Conservation (phyloP, 192 early-diverging fungal genomes). For the Umbelopsis ramanniana region DNA sequence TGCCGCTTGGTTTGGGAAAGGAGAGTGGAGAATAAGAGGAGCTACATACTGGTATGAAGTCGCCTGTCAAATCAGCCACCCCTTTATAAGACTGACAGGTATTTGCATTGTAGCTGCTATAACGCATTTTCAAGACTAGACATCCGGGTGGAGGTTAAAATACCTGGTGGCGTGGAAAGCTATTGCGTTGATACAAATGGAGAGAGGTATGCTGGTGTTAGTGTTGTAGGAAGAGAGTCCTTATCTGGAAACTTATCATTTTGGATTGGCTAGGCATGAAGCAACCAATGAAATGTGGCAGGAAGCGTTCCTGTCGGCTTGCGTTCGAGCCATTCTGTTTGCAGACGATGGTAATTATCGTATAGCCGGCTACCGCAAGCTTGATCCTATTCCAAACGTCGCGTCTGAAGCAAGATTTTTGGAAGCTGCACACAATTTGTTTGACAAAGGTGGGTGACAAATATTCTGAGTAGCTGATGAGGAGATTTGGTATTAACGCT, state of each 20-base stretch:
- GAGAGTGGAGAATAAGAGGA: constrained; percentile 62
- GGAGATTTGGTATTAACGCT: too few species aligned
- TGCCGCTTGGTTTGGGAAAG: constrained; percentile 70
- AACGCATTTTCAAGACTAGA: constrained; percentile 98
- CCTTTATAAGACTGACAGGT: not conserved
- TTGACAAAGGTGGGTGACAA: constrained; percentile 70
- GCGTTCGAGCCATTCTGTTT: constrained; percentile 89
- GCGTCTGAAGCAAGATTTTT: constrained; percentile 79
- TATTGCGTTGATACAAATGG: constrained; percentile 91
- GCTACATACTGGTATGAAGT: constrained; percentile 61
- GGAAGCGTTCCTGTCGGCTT: constrained; percentile 88
- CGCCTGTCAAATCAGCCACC: not conserved
- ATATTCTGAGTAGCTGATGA: too few species aligned
- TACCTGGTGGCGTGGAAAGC: constrained; percentile 96
- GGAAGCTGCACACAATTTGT: constrained; percentile 80
- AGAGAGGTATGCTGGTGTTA: constrained; percentile 63
- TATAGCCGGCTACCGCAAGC: constrained; percentile 85
- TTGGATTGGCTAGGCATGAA: constrained; percentile 53
- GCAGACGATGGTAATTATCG: constrained; percentile 87
- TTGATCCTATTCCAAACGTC: constrained; percentile 83
- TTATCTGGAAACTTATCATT: not conserved
- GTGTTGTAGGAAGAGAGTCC: not conserved
- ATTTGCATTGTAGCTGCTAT: constrained; percentile 73
- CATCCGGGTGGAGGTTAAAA: constrained; percentile 95
- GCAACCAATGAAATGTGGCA: constrained; percentile 84